A percentile compares a stretch with the other conserved stretches of the same genome.
phyloP scores from a whole-genome alignment of 2,329 filamentous ascomycete genomes.

The Triangularia setosa region DNA sequence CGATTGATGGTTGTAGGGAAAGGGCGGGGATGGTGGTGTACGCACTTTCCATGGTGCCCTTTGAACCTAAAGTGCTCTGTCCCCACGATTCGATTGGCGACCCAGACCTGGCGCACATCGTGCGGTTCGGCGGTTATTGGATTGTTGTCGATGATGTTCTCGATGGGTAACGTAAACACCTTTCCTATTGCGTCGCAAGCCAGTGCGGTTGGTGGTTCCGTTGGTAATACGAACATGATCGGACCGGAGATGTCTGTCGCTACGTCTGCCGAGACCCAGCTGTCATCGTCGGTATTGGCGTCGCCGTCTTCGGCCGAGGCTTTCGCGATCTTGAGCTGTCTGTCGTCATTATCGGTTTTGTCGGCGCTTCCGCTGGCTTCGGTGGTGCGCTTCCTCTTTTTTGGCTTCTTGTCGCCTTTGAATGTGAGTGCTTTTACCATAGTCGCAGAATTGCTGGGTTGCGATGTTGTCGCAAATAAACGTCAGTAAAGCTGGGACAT shows the following conservation, averaged over 20 bases:
- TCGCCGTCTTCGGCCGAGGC: conserved; percentile 37
- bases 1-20: neutral
- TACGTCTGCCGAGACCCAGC: conserved; percentile 83
- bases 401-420: conserved; percentile 94
- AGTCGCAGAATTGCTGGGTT: neutral
- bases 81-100: conserved; percentile 78
- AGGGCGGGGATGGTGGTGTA: conserved; percentile 10
- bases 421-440: conserved; percentile 92
- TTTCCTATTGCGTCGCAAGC: conserved; percentile 83
- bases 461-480: neutral
- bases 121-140: conserved; percentile 86
- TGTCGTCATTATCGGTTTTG: conserved; percentile 30
- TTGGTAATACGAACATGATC: conserved; percentile 76
- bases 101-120: conserved; percentile 93
- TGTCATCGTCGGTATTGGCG: conserved; percentile 64
- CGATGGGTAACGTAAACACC: conserved; percentile 75
- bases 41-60: conserved; percentile 78
- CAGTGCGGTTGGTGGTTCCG: conserved; percentile 67
- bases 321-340: conserved; percentile 34
- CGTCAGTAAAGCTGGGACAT: neutral
- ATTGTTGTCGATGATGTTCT: conserved; percentile 85
- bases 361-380: conserved; percentile 49
- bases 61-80: conserved; percentile 83
- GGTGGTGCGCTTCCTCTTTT: conserved; percentile 78
- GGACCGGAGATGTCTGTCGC: conserved; percentile 75